Conservation (phyloP, 257 asterid species). For the Solanum sejunctum region DNA sequence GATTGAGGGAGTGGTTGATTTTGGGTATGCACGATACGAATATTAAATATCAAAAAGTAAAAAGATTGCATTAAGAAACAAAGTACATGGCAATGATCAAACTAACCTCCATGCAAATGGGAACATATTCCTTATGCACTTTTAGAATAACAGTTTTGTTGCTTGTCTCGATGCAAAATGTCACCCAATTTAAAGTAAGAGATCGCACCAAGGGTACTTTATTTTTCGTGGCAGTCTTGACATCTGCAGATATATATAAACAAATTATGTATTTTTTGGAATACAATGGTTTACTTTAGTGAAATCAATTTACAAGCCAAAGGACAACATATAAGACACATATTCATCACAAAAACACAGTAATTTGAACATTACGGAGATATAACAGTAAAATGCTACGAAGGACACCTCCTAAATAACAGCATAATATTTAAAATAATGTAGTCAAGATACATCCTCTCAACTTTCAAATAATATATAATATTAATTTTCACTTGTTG, state of each 20-base stretch:
- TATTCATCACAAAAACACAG: not conserved
- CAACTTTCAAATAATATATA: not conserved
- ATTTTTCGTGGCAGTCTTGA: slow-evolving; percentile 82
- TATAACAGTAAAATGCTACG: not conserved
- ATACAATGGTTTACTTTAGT: not conserved
- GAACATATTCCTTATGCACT: slow-evolving; percentile 92
- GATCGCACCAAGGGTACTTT: slow-evolving; percentile 98
- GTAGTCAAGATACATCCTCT: not conserved
- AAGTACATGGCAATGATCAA: not conserved
- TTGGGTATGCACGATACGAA: not conserved
- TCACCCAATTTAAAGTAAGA: slow-evolving; percentile 81
- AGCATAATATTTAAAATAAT: not conserved
- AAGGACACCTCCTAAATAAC: not conserved
- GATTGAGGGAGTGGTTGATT: not conserved
- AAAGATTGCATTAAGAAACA: not conserved
- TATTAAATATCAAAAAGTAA: not conserved
- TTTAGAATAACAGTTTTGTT: slow-evolving; percentile 75
- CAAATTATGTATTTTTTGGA: not conserved
- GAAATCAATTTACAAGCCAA: not conserved
- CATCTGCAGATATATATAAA: slow-evolving; percentile 45
- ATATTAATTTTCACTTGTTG: not conserved
- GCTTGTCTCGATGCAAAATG: slow-evolving; percentile 94
- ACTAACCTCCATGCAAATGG: slow-evolving; percentile 98
- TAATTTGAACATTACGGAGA: not conserved
- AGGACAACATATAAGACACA: not conserved